Evolutionary conservation across 306 rosid species (phyloP).

Genomic region (Abrus pulchellus): DNA sequence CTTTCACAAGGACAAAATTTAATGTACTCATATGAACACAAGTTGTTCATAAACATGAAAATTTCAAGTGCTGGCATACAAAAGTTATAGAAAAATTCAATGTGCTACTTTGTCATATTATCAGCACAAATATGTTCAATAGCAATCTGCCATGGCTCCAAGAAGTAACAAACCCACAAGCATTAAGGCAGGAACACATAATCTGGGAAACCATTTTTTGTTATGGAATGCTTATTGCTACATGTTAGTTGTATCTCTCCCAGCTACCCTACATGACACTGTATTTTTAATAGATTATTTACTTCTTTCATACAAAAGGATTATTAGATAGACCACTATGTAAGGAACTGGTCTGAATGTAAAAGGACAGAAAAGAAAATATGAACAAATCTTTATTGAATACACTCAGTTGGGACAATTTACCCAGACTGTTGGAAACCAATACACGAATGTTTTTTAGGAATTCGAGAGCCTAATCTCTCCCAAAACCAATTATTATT

Average conservation of each 20-base stretch:
- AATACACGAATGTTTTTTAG: no score
- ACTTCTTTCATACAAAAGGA: neutral
- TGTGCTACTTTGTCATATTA: conserved; percentile 24
- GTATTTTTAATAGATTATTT: neutral
- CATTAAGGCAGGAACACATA: neutral
- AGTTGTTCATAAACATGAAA: neutral
- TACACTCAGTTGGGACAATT: no score
- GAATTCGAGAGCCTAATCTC: no score
- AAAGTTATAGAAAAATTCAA: neutral
- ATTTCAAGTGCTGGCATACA: neutral
- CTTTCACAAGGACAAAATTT: conserved; percentile 5
- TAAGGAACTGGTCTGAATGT: no score
- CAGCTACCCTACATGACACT: neutral
- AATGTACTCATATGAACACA: neutral
- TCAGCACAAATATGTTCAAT: neutral
- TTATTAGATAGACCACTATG: neutral
- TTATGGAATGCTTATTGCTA: neutral
- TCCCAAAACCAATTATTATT: no score
- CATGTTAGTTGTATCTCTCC: neutral
- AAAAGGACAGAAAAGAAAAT: no score
- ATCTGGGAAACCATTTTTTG: neutral
- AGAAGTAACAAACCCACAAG: neutral
- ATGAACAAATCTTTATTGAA: no score
- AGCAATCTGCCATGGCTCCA: neutral
- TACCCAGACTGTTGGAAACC: no score